Percentiles rank a stretch among this genome's conserved stretches.
phyloP scores from a whole-genome alignment of 805 yeast species.

The Hanseniaspora jakobsenii region DNA sequence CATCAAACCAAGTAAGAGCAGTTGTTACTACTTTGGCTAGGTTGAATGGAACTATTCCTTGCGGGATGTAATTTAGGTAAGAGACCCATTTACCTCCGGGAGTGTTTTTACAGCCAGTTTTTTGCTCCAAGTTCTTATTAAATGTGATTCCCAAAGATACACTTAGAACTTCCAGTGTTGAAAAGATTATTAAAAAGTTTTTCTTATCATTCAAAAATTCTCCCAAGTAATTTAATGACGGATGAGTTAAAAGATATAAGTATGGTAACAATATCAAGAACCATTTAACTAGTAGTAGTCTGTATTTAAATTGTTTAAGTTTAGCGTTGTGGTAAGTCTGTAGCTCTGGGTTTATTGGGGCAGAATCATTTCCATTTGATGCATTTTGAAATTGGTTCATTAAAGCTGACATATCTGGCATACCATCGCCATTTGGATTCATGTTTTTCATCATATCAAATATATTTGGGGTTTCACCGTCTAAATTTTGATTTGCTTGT shows the following conservation, averaged over 20 bases:
- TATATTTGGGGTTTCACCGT: slow-evolving; percentile 15
- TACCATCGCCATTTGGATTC: slow-evolving; percentile 12
- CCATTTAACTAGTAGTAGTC: slow-evolving; percentile 27
- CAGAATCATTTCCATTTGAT: slow-evolving; percentile 13
- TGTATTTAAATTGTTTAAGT: slow-evolving; percentile 25
- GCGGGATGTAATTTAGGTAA: slow-evolving; percentile 27
- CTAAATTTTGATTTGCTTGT: slow-evolving; percentile 21
- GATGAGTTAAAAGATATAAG: slow-evolving; percentile 23
- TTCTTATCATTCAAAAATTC: slow-evolving; percentile 20
- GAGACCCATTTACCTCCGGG: slow-evolving; percentile 25
- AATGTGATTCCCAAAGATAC: slow-evolving; percentile 26
- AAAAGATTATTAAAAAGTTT: slow-evolving; percentile 27
- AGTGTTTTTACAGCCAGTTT: slow-evolving; percentile 22
- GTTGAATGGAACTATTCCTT: slow-evolving; percentile 25
- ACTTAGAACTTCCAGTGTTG: slow-evolving; percentile 27
- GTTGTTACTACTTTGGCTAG: slow-evolving; percentile 11
- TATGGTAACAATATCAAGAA: slow-evolving; percentile 24
- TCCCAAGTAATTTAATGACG: slow-evolving; percentile 5
- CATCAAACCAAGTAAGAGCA: slow-evolving; percentile 22
- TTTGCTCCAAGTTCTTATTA: slow-evolving; percentile 22
- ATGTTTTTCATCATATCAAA: slow-evolving; percentile 13
- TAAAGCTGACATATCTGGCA: slow-evolving; percentile 21
- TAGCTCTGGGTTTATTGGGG: slow-evolving; percentile 20
- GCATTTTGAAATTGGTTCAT: slow-evolving; percentile 20
- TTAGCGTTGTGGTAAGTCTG: slow-evolving; percentile 24